phyloP scores from a whole-genome alignment of 2,329 filamentous ascomycete genomes.

The Alternaria sp. region DNA sequence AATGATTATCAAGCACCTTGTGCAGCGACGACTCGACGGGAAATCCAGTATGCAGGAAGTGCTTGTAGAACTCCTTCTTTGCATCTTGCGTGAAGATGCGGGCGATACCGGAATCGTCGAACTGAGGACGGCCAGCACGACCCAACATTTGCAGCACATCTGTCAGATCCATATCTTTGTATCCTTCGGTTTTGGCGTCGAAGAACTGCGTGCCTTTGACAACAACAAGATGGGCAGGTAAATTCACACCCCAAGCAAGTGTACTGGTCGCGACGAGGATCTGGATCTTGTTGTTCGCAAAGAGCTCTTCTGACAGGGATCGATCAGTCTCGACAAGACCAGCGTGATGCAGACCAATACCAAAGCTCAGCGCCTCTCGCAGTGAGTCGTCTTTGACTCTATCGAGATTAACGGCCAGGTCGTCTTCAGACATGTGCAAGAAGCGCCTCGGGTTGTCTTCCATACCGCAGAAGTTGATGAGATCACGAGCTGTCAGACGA shows the following conservation, averaged over 20 bases:
- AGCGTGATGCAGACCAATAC: conserved; percentile 96
- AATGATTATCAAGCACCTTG: conserved; percentile 95
- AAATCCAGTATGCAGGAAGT: conserved; percentile 97
- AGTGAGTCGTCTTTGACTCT: conserved; percentile 93
- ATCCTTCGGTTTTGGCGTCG: conserved; percentile 96
- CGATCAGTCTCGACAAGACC: conserved; percentile 95
- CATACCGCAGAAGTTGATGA: conserved; percentile 98
- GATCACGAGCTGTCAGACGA: conserved; percentile 89
- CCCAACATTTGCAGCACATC: conserved; percentile 98
- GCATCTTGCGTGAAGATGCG: conserved; percentile 97
- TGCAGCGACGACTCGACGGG: conserved; percentile 96
- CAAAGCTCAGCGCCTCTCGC: conserved; percentile 93
- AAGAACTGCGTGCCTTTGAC: conserved; percentile 99
- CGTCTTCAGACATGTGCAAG: conserved; percentile 92
- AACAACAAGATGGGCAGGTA: conserved; percentile 94
- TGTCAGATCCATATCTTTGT: conserved; percentile 98
- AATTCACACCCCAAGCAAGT: conserved; percentile 96
- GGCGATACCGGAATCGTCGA: conserved; percentile 94
- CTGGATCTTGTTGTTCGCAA: conserved; percentile 97
- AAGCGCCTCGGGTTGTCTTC: conserved; percentile 96
- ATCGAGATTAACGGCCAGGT: conserved; percentile 84
- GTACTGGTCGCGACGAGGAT: conserved; percentile 96
- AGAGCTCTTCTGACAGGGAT: conserved; percentile 90
- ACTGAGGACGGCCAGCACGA: conserved; percentile 92
- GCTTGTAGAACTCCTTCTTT: conserved; percentile 99